These are phyloP conservation scores for Phytophthora hybrid DNA, from an alignment of 352 stramenopile species.

Conservation along the genomic window DNA sequence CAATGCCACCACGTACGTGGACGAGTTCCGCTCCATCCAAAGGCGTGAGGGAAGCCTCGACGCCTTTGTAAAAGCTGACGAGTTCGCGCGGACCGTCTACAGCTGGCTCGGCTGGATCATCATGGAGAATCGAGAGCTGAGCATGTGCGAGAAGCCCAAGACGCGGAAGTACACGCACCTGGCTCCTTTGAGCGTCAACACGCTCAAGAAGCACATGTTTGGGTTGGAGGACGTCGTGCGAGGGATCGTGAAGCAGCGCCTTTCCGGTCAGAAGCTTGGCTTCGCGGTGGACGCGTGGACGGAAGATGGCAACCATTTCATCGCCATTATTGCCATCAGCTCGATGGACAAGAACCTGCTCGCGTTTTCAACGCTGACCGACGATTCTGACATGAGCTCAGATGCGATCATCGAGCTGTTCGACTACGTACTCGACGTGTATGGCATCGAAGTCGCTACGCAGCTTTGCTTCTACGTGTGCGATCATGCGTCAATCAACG, in stretches of 20 bases:
- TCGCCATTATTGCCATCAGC: conserved; percentile 26
- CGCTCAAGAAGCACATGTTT: conserved; percentile 26
- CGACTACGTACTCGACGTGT: conserved; percentile 28
- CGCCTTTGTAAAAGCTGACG: conserved; percentile 10
- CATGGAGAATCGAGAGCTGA: conserved; percentile 26
- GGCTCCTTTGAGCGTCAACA: conserved; percentile 6
- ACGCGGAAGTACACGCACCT: conserved; percentile 37
- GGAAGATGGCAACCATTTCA: conserved; percentile 22
- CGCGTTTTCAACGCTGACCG: conserved; percentile 22
- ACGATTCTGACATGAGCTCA: conserved; percentile 26
- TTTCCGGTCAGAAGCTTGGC: conserved; percentile 10
- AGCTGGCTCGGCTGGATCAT: conserved; percentile 30
- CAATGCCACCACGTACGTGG: too few species aligned
- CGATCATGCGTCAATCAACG: conserved; percentile 27
- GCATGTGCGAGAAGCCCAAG: conserved; percentile 27
- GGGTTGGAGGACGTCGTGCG: conserved; percentile 11
- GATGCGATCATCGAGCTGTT: conserved; percentile 24
- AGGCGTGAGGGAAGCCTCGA: too few species aligned
- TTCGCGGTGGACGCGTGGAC: conserved; percentile 34
- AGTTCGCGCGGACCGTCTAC: conserved; percentile 17
- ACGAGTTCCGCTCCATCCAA: too few species aligned
- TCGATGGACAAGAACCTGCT: conserved; percentile 11
- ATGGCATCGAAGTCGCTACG: conserved; percentile 9
- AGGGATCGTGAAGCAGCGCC: neutral
- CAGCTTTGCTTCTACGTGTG: conserved; percentile 28